Base-by-base conservation (phyloP, 352 stramenopile genomes). In the Blastocystis sp. region DNA sequence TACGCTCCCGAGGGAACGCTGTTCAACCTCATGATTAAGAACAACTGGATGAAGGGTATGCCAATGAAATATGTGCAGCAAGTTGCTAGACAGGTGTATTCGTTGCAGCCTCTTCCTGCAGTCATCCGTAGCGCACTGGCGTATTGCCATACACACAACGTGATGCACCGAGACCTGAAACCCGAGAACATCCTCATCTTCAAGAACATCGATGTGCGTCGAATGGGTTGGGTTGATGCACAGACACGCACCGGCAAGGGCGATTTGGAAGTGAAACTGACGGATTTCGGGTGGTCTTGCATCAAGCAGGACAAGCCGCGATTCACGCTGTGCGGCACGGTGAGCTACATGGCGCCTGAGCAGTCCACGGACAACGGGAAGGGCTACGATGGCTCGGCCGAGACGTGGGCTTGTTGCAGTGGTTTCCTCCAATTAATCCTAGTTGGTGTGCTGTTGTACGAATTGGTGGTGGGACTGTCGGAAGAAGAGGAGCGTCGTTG, bases 101-200 rank as follows among this genome's bases (percentile, higher is more conserved):
- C 71, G 71, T 81, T 66, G 21, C 14, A 48, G 28, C 45, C 43
- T 6, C 7, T 45, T 21, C n/a, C 3, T 9, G 57, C 3, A 11
- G 10, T 64, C 68, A 28, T n/a, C 1, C 17, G 11, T 71, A 87
- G 61, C 21, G 76, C 76, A 19, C 60, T 87, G 34, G 60, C 60
- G 11, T 87, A 87, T 34, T 76, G 60, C 24, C 76, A 87, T 61
- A 28, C 60, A 19, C 60, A 87, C 76, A 87, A 87, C 19, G 93
- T 95, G 11, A 89, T 95, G n/a, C 93, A 95, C 69, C 92, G 93
- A 17, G 92, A 95, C 66, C 89, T 95, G 10, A 95, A 94, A 84
- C 93, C 93, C 0, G 93, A 92, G 0, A 95, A 95, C 42, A 87
- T 87, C 40, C 62, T 87, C 34, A 70, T 87, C 70, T 81, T 81